Percentiles rank a stretch among this genome's conserved stretches.
Conservation (phyloP, 140 eudicot species). For the Stevia rebaudiana region DNA sequence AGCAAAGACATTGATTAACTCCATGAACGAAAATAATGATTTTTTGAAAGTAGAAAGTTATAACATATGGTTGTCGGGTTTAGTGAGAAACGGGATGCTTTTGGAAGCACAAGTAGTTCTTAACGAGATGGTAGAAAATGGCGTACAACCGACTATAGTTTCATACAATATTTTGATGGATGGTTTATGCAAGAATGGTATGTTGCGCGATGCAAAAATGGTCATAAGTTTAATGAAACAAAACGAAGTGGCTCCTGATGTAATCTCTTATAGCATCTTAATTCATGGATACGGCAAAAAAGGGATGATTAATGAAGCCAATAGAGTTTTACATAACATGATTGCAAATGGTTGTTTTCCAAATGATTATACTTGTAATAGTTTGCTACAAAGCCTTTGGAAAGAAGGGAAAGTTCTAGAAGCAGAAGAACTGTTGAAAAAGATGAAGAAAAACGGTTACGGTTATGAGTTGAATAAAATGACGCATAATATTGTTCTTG, state of each 20-base stretch:
- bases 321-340: constrained; percentile 55
- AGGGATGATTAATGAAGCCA: constrained; percentile 54
- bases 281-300: constrained; percentile 80
- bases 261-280: constrained; percentile 55
- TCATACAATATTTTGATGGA: constrained; percentile 71
- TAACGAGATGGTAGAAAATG: constrained; percentile 48
- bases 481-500: constrained; percentile 78
- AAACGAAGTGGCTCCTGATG: constrained; percentile 59
- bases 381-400: constrained; percentile 79
- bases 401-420: constrained; percentile 67
- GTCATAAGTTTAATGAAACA: constrained; percentile 54
- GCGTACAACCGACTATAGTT: constrained; percentile 44
- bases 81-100: constrained; percentile 64
- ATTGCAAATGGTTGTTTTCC: constrained; percentile 48
- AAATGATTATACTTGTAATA: constrained; percentile 69
- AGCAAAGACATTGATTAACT: constrained; percentile 45
- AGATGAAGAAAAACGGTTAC: constrained; percentile 70
- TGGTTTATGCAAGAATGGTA: constrained; percentile 76
- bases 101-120: constrained; percentile 67
- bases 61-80: constrained; percentile 75
- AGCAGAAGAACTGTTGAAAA: constrained; percentile 69
- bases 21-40: constrained; percentile 52
- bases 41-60: constrained; percentile 51
- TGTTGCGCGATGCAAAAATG: constrained; percentile 67
- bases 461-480: constrained; percentile 54